phyloP scores from a whole-genome alignment of 1,139 yeast genomes.

The Nakaseomyces nivariensis region DNA sequence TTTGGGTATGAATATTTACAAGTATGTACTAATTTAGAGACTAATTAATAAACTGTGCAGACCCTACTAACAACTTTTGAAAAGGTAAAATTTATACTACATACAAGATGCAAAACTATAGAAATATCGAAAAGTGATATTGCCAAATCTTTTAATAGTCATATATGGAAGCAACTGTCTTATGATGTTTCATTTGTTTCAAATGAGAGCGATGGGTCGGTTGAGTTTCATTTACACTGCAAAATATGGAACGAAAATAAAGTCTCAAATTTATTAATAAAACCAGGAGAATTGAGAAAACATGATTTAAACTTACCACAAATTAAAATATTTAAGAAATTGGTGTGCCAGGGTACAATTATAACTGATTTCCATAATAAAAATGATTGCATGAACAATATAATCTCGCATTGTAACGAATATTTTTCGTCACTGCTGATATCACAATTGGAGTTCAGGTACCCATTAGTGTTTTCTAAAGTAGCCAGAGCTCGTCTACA shows the following conservation, averaged over 20 bases:
- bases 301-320: not conserved
- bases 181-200: not conserved
- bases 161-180: not conserved
- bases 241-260: not conserved
- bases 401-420: slow-evolving; percentile 8
- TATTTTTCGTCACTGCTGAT: slow-evolving; percentile 20
- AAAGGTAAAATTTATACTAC: not conserved
- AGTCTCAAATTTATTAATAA: not conserved
- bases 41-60: too few relatives aligned
- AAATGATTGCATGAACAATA: too few relatives aligned
- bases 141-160: not conserved
- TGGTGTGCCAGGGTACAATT: not conserved
- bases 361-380: not conserved
- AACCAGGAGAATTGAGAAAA: not conserved
- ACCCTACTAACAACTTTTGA: not conserved
- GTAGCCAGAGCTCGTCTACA: slow-evolving; percentile 14
- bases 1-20: not conserved
- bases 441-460: slow-evolving; percentile 24
- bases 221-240: not conserved
- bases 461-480: slow-evolving; percentile 23
- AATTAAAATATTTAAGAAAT: not conserved
- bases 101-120: not conserved
- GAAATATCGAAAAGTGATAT: not conserved
- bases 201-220: not conserved
- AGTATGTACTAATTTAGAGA: not conserved